Percentiles rank a stretch among this genome's conserved stretches.
Evolutionary conservation across 192 early-diverging fungal species (phyloP).

Genomic region (Mortierella alpina): DNA sequence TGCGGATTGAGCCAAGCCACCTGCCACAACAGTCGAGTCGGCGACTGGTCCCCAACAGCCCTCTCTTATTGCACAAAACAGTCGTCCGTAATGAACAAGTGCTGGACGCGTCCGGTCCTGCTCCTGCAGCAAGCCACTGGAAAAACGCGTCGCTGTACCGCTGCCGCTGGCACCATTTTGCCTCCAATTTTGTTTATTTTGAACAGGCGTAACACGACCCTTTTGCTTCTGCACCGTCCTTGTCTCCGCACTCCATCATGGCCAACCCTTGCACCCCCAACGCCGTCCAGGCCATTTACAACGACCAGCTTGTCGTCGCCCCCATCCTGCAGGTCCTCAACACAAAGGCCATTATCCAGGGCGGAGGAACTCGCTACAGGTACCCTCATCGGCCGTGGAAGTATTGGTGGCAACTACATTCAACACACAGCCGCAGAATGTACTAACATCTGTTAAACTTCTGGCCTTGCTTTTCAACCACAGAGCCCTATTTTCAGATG

Average conservation of each 20-base stretch:
- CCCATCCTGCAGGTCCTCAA: conserved; percentile 59
- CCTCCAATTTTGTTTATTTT: not conserved
- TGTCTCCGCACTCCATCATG: conserved; percentile 17
- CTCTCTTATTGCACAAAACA: too few relatives aligned
- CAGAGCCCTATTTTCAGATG: conserved; percentile 76
- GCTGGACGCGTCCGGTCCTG: too few relatives aligned
- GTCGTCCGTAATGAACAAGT: too few relatives aligned
- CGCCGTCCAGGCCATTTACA: conserved; percentile 54
- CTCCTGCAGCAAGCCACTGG: too few relatives aligned
- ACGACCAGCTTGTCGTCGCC: conserved; percentile 27
- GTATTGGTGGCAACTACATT: conserved; percentile 18
- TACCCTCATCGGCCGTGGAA: conserved; percentile 4
- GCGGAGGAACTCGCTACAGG: conserved; percentile 49
- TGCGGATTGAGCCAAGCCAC: too few relatives aligned
- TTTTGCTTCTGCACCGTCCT: not conserved
- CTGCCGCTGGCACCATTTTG: not conserved
- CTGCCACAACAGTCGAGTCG: too few relatives aligned
- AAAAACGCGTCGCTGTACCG: too few relatives aligned
- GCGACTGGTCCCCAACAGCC: too few relatives aligned
- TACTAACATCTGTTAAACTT: not conserved
- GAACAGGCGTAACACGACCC: not conserved
- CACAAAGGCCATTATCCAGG: conserved; percentile 41
- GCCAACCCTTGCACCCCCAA: conserved; percentile 28
- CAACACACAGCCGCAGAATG: too few relatives aligned
- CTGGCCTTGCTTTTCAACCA: not conserved